These are phyloP conservation scores for Gnaphalium uliginosum DNA, from an alignment of 129 eudicot genomes.

Conservation along the genomic window DNA sequence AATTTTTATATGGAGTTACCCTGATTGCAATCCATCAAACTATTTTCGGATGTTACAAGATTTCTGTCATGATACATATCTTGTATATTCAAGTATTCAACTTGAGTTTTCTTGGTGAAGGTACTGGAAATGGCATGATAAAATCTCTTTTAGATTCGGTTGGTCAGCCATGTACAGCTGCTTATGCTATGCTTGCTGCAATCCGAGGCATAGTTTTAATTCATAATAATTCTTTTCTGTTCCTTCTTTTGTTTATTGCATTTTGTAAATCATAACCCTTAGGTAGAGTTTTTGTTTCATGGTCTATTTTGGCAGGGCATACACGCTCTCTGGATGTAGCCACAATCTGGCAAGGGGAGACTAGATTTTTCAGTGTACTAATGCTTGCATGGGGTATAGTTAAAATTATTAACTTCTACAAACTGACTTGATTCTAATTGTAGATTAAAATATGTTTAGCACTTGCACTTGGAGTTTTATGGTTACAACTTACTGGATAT, in stretches of 20 bases:
- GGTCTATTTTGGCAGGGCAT: constrained; percentile 55
- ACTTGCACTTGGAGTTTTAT: background rate
- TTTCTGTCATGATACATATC: constrained; percentile 17
- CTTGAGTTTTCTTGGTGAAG: constrained; percentile 37
- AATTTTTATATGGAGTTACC: background rate
- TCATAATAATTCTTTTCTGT: background rate
- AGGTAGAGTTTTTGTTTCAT: constrained; percentile 16
- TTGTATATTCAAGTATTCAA: background rate
- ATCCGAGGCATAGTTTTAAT: constrained; percentile 56
- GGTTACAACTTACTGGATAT: background rate
- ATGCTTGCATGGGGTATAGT: constrained; percentile 98
- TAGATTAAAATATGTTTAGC: background rate
- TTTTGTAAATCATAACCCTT: background rate
- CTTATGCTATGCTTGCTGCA: constrained; percentile 40
- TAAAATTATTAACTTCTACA: background rate
- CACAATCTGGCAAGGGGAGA: constrained; percentile 75
- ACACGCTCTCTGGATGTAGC: constrained; percentile 81
- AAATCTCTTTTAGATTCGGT: constrained; percentile 87
- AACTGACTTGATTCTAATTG: background rate
- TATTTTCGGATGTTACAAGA: constrained; percentile 43
- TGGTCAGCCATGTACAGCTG: constrained; percentile 83
- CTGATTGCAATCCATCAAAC: background rate
- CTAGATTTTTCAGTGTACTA: constrained; percentile 68
- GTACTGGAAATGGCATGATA: constrained; percentile 96
- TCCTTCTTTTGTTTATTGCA: constrained; percentile 21